A percentile compares a stretch with the other conserved stretches of the same genome.
phyloP scores from a whole-genome alignment of 2,329 filamentous ascomycete genomes.

The Exophiala spinifera region DNA sequence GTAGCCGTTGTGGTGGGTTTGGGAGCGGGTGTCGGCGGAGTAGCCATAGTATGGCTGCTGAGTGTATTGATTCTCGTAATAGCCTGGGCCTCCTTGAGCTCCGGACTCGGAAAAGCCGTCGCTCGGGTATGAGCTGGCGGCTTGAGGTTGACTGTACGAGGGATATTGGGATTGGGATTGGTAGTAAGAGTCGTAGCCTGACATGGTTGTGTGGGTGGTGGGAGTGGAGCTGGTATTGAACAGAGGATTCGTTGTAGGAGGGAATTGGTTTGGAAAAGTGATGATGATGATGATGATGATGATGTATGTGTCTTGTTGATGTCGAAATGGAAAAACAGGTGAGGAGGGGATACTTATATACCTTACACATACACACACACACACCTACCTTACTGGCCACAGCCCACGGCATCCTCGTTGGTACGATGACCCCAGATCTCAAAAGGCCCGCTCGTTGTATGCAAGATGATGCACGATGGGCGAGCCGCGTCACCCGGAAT shows the following conservation, averaged over 20 bases:
- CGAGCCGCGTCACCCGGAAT: not conserved
- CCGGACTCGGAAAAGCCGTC: not conserved
- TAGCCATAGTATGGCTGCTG: not conserved
- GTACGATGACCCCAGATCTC: too few relatives aligned
- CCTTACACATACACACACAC: too few relatives aligned
- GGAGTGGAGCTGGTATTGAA: not conserved
- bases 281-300: not conserved
- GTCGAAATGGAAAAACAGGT: not conserved
- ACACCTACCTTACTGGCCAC: not conserved
- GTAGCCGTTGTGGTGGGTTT: not conserved
- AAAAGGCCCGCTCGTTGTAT: not conserved
- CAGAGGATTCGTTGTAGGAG: not conserved
- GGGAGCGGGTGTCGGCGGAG: not conserved
- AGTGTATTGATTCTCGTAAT: not conserved
- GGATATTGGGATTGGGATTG: not conserved
- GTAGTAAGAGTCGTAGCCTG: constrained; percentile 1
- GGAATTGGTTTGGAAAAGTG: too few relatives aligned
- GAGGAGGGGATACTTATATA: not conserved
- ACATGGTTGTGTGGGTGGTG: not conserved
- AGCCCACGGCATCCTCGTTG: not conserved
- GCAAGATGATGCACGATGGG: not conserved
- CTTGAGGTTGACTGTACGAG: not conserved
- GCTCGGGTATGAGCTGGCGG: not conserved
- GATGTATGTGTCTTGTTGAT: not conserved
- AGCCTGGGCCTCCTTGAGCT: not conserved